phyloP scores from a whole-genome alignment of 2,329 filamentous ascomycete genomes.

The Nigrospora sphaerica region DNA sequence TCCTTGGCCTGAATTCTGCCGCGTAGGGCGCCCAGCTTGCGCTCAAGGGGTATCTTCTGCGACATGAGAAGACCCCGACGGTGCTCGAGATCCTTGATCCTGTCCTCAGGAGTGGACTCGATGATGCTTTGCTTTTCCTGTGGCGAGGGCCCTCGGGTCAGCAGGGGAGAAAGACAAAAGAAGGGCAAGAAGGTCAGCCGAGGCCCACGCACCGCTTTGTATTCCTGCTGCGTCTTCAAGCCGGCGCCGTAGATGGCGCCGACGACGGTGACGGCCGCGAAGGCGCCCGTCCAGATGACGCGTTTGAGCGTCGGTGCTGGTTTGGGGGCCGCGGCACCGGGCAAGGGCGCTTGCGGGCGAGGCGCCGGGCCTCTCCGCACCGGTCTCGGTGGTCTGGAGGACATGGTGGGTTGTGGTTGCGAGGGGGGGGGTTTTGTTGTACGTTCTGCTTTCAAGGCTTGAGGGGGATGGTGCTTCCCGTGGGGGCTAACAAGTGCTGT shows the following conservation, averaged over 20 bases:
- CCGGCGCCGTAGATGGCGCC: conserved; percentile 42
- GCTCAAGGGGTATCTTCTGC: conserved; percentile 31
- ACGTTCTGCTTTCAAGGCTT: no score
- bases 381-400: conserved; percentile 2
- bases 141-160: neutral
- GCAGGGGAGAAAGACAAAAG: no score
- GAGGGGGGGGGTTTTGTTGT: neutral
- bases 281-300: conserved; percentile 30
- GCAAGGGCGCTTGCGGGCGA: neutral
- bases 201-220: conserved; percentile 27
- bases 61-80: conserved; percentile 31
- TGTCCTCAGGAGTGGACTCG: conserved; percentile 31
- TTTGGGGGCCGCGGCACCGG: neutral
- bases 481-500: no score
- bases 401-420: neutral
- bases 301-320: conserved; percentile 11
- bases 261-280: conserved; percentile 38
- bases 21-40: conserved; percentile 32
- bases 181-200: neutral
- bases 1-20: conserved; percentile 30
- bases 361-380: conserved; percentile 6
- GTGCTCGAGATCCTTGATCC: conserved; percentile 35
- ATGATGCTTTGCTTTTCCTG: conserved; percentile 28
- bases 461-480: no score
- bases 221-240: conserved; percentile 40